Conservation (phyloP, 2,329 filamentous ascomycete species). For the Aspergillus ruber region DNA sequence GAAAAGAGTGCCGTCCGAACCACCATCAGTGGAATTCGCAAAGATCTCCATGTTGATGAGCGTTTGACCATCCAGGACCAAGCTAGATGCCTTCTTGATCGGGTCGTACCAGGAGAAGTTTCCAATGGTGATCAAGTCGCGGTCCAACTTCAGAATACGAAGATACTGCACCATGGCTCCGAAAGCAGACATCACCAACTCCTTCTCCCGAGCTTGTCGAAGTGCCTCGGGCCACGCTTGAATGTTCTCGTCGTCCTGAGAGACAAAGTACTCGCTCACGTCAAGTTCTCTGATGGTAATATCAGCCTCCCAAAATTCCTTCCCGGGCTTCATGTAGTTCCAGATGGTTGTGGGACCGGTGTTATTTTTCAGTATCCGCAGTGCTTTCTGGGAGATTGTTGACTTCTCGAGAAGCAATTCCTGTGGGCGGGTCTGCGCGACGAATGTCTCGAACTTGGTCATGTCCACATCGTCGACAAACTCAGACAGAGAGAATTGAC, state of each 20-base stretch:
- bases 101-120: slow-evolving; percentile 91
- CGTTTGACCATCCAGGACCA: slow-evolving; percentile 91
- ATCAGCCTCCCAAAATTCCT: slow-evolving; percentile 88
- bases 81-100: slow-evolving; percentile 79
- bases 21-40: slow-evolving; percentile 82
- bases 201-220: slow-evolving; percentile 65
- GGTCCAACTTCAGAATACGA: slow-evolving; percentile 78
- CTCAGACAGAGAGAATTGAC: slow-evolving; percentile 87
- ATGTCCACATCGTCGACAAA: slow-evolving; percentile 88
- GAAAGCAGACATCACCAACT: slow-evolving; percentile 81
- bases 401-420: slow-evolving; percentile 88
- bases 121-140: slow-evolving; percentile 76
- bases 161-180: slow-evolving; percentile 87
- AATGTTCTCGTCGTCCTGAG: slow-evolving; percentile 49
- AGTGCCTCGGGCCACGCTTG: slow-evolving; percentile 74
- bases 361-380: slow-evolving; percentile 94
- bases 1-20: slow-evolving; percentile 80
- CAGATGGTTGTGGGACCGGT: slow-evolving; percentile 87
- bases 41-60: slow-evolving; percentile 98
- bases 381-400: slow-evolving; percentile 74
- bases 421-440: slow-evolving; percentile 83
- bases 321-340: slow-evolving; percentile 81
- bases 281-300: slow-evolving; percentile 74
- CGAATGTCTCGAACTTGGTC: slow-evolving; percentile 94
- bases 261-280: slow-evolving; percentile 69